Evolutionary conservation across 2,329 filamentous ascomycete genomes (phyloP).

Genomic region (Fusarium burgessii): DNA sequence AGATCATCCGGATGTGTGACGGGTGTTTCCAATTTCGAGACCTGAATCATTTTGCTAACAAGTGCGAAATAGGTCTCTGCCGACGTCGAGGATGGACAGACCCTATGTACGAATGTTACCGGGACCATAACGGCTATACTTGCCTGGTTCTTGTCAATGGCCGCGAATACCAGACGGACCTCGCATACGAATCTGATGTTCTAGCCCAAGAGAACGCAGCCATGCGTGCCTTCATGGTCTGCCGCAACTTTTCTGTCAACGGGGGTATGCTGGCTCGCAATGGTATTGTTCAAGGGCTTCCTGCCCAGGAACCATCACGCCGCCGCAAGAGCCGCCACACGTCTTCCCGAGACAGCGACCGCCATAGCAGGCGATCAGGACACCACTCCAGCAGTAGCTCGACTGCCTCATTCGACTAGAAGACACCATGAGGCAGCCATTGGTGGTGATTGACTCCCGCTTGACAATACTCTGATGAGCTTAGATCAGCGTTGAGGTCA

Average conservation of each 20-base stretch:
- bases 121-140: conserved; percentile 79
- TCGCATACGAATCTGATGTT: conserved; percentile 82
- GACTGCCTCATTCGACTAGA: conserved; percentile 68
- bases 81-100: conserved; percentile 94
- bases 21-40: neutral
- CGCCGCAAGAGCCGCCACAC: conserved; percentile 65
- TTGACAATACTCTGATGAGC: conserved; percentile 25
- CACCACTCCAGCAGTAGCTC: conserved; percentile 73
- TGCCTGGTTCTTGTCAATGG: conserved; percentile 96
- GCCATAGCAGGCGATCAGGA: conserved; percentile 63
- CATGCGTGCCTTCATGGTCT: conserved; percentile 97
- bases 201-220: conserved; percentile 93
- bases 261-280: conserved; percentile 87
- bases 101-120: conserved; percentile 87
- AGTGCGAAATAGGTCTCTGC: conserved; percentile 79
- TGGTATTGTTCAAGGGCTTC: conserved; percentile 75
- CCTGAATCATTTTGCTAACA: conserved; percentile 50
- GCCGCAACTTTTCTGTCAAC: conserved; percentile 96
- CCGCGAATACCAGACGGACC: conserved; percentile 93
- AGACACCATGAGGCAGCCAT: conserved; percentile 25
- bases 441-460: conserved; percentile 9
- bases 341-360: conserved; percentile 60
- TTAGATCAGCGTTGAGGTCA: conserved; percentile 30
- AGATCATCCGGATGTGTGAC: neutral
- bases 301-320: conserved; percentile 64